A percentile compares a stretch with the other conserved stretches of the same genome.
Evolutionary conservation across 345 rosid species (phyloP).

Genomic region (Eucalyptus rudis): DNA sequence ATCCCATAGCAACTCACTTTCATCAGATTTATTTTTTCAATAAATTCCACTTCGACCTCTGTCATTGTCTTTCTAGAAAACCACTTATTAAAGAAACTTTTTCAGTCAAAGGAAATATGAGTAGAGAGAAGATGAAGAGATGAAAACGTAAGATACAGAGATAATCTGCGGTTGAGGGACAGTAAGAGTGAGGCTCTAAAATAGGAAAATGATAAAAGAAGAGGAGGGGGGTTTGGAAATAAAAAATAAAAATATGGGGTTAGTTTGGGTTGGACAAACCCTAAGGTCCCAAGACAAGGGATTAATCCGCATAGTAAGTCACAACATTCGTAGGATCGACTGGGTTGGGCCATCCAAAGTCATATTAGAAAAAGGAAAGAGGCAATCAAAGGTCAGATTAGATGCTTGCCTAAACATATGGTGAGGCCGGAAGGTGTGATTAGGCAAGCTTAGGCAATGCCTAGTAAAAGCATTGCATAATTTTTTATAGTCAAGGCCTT

Average conservation of each 20-base stretch:
- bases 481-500: neutral
- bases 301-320: no score
- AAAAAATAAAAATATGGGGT: neutral
- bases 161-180: no score
- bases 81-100: neutral
- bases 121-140: neutral
- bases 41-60: neutral
- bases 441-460: neutral
- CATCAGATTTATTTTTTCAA: neutral
- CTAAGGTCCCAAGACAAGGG: neutral
- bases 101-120: neutral
- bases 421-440: neutral
- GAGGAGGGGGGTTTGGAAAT: neutral
- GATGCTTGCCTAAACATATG: neutral
- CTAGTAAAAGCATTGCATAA: neutral
- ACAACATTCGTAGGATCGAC: accelerated
- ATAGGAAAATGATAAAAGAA: neutral
- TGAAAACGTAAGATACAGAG: neutral
- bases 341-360: neutral
- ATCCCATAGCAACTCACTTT: neutral
- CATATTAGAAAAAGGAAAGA: neutral
- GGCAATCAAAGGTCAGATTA: neutral
- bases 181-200: neutral
- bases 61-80: neutral
- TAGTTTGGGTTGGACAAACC: neutral